A percentile compares a stretch with the other conserved stretches of the same genome.
Conservation (phyloP, 208 protist genomes). For the Acanthamoeba pearcei region DNA sequence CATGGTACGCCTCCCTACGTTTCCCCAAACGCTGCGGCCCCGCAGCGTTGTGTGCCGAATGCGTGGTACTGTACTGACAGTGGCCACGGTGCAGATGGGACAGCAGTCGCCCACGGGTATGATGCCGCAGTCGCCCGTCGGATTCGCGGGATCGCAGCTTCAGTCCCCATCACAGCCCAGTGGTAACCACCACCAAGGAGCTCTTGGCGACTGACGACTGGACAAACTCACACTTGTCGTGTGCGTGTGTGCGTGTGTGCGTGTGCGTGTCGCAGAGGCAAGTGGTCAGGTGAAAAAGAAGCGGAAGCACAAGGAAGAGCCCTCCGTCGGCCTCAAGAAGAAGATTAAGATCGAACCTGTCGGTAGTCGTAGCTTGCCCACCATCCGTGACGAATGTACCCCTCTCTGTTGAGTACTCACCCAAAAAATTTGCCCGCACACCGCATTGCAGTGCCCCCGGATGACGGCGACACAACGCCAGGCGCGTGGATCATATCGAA, state of each 20-base stretch:
- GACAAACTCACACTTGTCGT: background rate
- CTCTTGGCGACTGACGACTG: background rate
- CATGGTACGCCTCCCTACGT: background rate
- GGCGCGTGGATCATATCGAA: constrained; percentile 35
- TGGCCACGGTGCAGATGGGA: background rate
- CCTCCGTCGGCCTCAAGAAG: background rate
- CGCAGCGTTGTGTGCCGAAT: too few relatives aligned
- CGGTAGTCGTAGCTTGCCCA: background rate
- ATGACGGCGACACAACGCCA: background rate
- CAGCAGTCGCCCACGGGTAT: background rate
- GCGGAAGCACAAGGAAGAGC: constrained; percentile 38
- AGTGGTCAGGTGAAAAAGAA: background rate
- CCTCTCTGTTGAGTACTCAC: background rate
- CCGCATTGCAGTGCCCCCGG: background rate
- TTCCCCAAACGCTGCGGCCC: too few relatives aligned
- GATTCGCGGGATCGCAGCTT: background rate
- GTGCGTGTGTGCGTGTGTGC: background rate
- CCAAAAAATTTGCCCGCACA: background rate
- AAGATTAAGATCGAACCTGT: background rate
- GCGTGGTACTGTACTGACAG: too few relatives aligned
- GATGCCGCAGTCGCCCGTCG: background rate
- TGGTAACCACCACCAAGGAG: too few relatives aligned
- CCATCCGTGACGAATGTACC: background rate
- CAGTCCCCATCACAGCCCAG: background rate
- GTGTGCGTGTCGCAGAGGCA: background rate